A percentile compares a stretch with the other conserved stretches of the same genome.
phyloP scores from a whole-genome alignment of 441 rosid species.

The Melastoma candidum region DNA sequence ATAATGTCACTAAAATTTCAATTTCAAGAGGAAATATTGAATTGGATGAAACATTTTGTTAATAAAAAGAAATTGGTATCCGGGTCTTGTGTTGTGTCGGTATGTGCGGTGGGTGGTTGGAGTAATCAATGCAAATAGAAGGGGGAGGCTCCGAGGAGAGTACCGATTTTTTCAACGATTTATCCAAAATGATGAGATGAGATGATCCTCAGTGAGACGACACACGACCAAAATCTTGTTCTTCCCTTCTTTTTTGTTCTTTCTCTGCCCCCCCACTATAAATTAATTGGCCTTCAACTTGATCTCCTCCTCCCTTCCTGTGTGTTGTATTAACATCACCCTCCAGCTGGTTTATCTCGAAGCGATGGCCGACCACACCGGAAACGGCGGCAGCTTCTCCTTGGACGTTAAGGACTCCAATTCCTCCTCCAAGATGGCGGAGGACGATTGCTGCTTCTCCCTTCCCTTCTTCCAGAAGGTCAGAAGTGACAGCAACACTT shows the following conservation, averaged over 20 bases:
- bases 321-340: slow-evolving; percentile 1
- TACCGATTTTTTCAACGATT: background rate
- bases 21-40: no score
- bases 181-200: background rate
- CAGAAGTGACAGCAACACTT: no score
- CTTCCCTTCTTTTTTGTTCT: slow-evolving; percentile 3
- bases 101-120: slow-evolving; percentile 24
- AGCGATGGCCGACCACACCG: slow-evolving; percentile 45
- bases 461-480: slow-evolving; percentile 79
- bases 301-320: slow-evolving; percentile 4
- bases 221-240: background rate
- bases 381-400: slow-evolving; percentile 24
- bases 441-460: slow-evolving; percentile 33
- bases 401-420: slow-evolving; percentile 39
- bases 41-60: no score
- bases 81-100: background rate
- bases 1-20: no score
- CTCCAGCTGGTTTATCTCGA: background rate
- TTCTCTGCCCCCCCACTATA: slow-evolving; percentile 15
- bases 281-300: slow-evolving; percentile 17
- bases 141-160: no score
- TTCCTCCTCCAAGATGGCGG: slow-evolving; percentile 8
- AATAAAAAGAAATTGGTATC: no score
- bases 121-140: slow-evolving; percentile 8
- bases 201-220: no score